Conservation (phyloP, 1,284 basidiomycete species). For the Fomitopsis pinicola region DNA sequence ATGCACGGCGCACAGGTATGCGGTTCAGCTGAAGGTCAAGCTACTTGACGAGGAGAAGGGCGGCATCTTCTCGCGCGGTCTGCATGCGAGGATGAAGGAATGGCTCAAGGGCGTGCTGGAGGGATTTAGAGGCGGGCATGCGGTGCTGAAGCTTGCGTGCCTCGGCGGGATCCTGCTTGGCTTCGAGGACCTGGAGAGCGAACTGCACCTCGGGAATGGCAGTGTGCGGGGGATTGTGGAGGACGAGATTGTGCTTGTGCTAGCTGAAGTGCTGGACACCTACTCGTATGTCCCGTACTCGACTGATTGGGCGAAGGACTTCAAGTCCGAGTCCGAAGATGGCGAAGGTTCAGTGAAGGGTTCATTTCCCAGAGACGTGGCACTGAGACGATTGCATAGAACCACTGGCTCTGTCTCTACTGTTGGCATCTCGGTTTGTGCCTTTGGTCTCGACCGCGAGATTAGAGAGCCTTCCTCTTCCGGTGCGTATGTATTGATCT, state of each 20-base stretch:
- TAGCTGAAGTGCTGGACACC: constrained; percentile 70
- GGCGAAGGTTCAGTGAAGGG: constrained; percentile 16
- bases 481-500: constrained; percentile 25
- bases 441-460: constrained; percentile 47
- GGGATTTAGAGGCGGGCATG: constrained; percentile 60
- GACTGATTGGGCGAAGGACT: constrained; percentile 64
- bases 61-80: constrained; percentile 40
- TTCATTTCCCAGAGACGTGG: background rate
- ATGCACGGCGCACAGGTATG: constrained; percentile 56
- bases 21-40: constrained; percentile 50
- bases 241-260: constrained; percentile 58
- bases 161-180: constrained; percentile 62
- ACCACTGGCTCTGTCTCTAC: constrained; percentile 34
- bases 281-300: constrained; percentile 33
- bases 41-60: constrained; percentile 33
- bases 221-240: constrained; percentile 40
- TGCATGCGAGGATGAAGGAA: constrained; percentile 35
- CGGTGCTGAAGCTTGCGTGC: constrained; percentile 54
- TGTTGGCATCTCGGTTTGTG: constrained; percentile 55
- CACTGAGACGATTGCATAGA: constrained; percentile 15
- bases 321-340: constrained; percentile 42
- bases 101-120: constrained; percentile 58
- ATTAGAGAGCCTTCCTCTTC: constrained; percentile 53
- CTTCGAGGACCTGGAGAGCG: constrained; percentile 46
- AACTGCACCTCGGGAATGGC: constrained; percentile 21